phyloP scores from a whole-genome alignment of 2,329 filamentous ascomycete species.

The Talaromyces sp. region DNA sequence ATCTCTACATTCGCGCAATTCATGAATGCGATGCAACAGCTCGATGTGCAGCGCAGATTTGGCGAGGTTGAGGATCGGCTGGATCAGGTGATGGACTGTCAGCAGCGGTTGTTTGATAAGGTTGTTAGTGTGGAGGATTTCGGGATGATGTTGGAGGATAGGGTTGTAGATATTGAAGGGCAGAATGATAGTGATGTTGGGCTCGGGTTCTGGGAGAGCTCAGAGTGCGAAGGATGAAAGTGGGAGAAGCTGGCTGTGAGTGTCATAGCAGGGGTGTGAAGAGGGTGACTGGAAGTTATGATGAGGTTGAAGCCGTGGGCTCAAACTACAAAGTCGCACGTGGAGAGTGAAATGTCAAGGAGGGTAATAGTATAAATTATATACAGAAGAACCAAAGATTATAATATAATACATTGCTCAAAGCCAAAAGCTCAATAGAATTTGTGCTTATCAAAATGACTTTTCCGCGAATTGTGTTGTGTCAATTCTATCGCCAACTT shows the following conservation, averaged over 20 bases:
- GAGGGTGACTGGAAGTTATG: not conserved
- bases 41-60: slow-evolving; percentile 25
- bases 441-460: not conserved
- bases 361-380: slow-evolving; percentile 11
- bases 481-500: slow-evolving; percentile 37
- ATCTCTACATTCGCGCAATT: not conserved
- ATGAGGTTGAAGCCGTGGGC: not conserved
- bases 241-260: not conserved
- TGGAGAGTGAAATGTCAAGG: not conserved
- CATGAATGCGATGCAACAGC: not conserved
- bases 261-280: not conserved
- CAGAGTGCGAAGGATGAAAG: not conserved
- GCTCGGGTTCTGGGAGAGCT: not conserved
- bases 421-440: not conserved
- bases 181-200: not conserved
- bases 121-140: slow-evolving; percentile 27
- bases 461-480: slow-evolving; percentile 15
- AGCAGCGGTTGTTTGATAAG: slow-evolving; percentile 26
- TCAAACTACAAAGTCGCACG: not conserved
- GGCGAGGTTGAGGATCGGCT: slow-evolving; percentile 28
- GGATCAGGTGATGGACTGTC: slow-evolving; percentile 26
- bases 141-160: slow-evolving; percentile 22
- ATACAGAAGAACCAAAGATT: slow-evolving; percentile 16
- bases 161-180: slow-evolving; percentile 24
- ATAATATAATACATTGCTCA: slow-evolving; percentile 8